Evolutionary conservation across 2,329 filamentous ascomycete species (phyloP).

Genomic region (Diplocarpon rosae): DNA sequence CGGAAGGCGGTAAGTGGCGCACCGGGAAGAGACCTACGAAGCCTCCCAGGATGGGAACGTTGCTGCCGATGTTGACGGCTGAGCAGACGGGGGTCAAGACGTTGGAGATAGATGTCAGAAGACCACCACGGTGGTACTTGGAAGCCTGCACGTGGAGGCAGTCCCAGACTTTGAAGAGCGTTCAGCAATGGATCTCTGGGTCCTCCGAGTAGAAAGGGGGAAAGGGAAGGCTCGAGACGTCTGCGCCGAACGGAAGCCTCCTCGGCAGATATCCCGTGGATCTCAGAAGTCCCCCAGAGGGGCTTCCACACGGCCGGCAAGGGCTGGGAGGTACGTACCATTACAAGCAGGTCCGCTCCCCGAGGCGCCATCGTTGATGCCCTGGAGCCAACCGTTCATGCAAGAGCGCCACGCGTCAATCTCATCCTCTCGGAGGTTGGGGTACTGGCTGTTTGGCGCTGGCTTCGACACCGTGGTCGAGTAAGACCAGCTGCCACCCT

Average conservation of each 20-base stretch:
- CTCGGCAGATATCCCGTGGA: too few species aligned
- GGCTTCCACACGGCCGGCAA: too few species aligned
- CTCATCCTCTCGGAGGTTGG: background rate
- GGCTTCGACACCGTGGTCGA: background rate
- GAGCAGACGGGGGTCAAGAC: background rate
- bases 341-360: slow-evolving; percentile 1
- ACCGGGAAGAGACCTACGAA: background rate
- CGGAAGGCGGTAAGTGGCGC: too few species aligned
- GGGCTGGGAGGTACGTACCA: background rate
- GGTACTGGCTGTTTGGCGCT: background rate
- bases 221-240: too few species aligned
- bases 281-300: too few species aligned
- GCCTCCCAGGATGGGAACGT: background rate
- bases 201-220: too few species aligned
- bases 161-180: background rate
- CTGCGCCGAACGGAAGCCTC: too few species aligned
- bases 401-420: background rate
- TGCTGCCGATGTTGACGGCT: background rate
- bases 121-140: background rate
- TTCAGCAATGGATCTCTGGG: too few species aligned
- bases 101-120: background rate
- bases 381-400: background rate
- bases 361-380: background rate
- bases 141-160: background rate
- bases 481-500: slow-evolving; percentile 1